Conservation (phyloP, 2,329 filamentous ascomycete genomes). For the Calonectria hongkongensis region DNA sequence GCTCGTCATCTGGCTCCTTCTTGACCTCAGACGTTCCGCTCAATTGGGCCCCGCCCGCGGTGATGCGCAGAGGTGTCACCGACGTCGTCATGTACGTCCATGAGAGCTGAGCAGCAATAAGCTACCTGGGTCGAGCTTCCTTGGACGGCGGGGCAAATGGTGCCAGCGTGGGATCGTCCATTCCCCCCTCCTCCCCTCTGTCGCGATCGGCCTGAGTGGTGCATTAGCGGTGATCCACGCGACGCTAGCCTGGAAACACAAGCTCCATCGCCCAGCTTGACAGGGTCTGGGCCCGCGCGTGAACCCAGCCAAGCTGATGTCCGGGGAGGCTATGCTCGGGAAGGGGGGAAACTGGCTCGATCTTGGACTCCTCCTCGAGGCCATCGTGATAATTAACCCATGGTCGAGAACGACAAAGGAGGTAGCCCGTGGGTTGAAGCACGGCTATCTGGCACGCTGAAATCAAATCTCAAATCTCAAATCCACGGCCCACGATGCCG, state of each 20-base stretch:
- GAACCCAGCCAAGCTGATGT: conserved; percentile 52
- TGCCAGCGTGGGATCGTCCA: conserved; percentile 19
- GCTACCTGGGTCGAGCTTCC: not conserved
- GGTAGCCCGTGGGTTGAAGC: not conserved
- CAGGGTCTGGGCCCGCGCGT: conserved; percentile 45
- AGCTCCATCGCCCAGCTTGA: conserved; percentile 49
- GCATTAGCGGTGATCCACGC: conserved; percentile 51
- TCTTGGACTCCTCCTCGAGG: not conserved
- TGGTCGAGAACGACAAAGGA: not conserved
- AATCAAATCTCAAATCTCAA: not conserved
- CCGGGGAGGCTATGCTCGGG: conserved; percentile 48
- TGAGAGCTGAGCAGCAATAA: conserved; percentile 1
- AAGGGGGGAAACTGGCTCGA: conserved; percentile 3
- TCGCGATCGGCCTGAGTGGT: conserved; percentile 52
- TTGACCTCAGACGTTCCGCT: conserved; percentile 3
- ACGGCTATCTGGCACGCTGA: not conserved
- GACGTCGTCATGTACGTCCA: conserved; percentile 5
- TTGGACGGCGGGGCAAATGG: not conserved
- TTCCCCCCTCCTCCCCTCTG: not conserved
- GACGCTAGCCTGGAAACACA: conserved; percentile 47
- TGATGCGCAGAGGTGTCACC: conserved; percentile 20
- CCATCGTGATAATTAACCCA: conserved; percentile 11
- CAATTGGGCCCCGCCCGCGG: not conserved
- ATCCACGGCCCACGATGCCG: not conserved
- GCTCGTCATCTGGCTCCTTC: conserved; percentile 14